Evolutionary conservation across 192 early-diverging fungal genomes (phyloP).

Genomic region (Paraglomus brasilianum): DNA sequence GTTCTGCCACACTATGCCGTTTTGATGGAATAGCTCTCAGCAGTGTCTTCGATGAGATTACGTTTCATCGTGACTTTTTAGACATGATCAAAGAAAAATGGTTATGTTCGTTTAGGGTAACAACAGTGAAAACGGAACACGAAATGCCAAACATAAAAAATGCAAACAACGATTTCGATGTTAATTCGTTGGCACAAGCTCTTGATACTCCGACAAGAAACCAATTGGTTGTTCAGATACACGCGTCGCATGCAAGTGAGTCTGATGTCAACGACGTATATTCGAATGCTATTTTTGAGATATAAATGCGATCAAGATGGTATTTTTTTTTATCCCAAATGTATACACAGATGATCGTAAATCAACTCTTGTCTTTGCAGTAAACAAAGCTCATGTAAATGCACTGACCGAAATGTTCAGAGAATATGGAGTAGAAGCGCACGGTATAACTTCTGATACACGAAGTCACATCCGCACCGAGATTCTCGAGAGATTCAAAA

Average conservation of each 20-base stretch:
- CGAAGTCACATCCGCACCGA: slow-evolving; percentile 48
- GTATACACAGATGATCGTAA: slow-evolving; percentile 41
- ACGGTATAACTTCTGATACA: slow-evolving; percentile 59
- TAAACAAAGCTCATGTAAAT: slow-evolving; percentile 75
- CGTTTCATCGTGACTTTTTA: slow-evolving; percentile 69
- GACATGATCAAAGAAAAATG: slow-evolving; percentile 85
- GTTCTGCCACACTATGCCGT: slow-evolving; percentile 85
- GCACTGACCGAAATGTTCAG: slow-evolving; percentile 58
- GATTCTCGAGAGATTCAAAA: slow-evolving; percentile 61
- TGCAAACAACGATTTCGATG: slow-evolving; percentile 60
- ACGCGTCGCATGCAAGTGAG: slow-evolving; percentile 49
- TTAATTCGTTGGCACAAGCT: slow-evolving; percentile 49
- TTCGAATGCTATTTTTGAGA: background rate
- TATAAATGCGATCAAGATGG: background rate
- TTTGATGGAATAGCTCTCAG: slow-evolving; percentile 75
- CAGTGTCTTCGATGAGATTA: slow-evolving; percentile 73
- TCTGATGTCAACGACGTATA: background rate
- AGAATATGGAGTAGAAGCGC: slow-evolving; percentile 47
- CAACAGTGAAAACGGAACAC: slow-evolving; percentile 62
- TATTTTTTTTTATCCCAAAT: background rate
- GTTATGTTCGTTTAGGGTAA: slow-evolving; percentile 68
- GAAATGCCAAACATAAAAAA: slow-evolving; percentile 52
- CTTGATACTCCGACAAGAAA: slow-evolving; percentile 64
- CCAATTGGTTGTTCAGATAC: slow-evolving; percentile 62
- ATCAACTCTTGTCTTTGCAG: slow-evolving; percentile 85